Percentiles rank a stretch among this genome's conserved stretches.
These are phyloP conservation scores for Yamadazyma songkhlaensis DNA, from an alignment of 1,139 yeast genomes.

Conservation along the genomic window DNA sequence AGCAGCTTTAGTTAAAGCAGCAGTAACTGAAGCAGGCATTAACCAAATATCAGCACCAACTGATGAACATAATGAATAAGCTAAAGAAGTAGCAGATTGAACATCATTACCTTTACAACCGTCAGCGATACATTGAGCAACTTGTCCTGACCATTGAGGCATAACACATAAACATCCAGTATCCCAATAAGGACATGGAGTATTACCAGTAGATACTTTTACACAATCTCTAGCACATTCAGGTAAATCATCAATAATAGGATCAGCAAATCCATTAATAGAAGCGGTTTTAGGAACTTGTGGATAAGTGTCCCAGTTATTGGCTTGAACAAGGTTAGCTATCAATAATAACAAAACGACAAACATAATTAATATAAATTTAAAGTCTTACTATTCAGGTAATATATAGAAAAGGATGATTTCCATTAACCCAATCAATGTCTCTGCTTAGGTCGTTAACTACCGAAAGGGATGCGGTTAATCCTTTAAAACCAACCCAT, in stretches of 20 bases:
- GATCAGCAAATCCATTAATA: conserved; percentile 53
- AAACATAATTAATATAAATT: no score
- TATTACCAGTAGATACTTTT: conserved; percentile 29
- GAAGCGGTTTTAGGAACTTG: conserved; percentile 47
- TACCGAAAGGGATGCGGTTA: no score
- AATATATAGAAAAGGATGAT: no score
- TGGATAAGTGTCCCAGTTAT: conserved; percentile 40
- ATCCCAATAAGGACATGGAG: conserved; percentile 55
- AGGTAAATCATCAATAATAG: conserved; percentile 40
- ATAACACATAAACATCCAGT: conserved; percentile 53
- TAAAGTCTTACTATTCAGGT: no score
- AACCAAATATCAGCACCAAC: conserved; percentile 49
- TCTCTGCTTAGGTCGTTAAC: no score
- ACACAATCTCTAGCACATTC: conserved; percentile 45
- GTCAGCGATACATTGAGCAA: conserved; percentile 44
- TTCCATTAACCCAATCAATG: no score
- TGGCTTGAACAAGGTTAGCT: conserved; percentile 9
- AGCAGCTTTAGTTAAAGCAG: conserved; percentile 19
- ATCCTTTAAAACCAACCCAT: no score
- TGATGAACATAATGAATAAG: conserved; percentile 38
- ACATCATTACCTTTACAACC: conserved; percentile 41
- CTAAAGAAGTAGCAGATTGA: conserved; percentile 37
- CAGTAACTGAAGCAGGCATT: conserved; percentile 40
- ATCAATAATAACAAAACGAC: conserved; percentile 4
- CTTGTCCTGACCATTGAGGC: conserved; percentile 48